A percentile compares a stretch with the other conserved stretches of the same genome.
Conservation (phyloP, 192 early-diverging fungal genomes). For the Gamsiella multidivaricata region DNA sequence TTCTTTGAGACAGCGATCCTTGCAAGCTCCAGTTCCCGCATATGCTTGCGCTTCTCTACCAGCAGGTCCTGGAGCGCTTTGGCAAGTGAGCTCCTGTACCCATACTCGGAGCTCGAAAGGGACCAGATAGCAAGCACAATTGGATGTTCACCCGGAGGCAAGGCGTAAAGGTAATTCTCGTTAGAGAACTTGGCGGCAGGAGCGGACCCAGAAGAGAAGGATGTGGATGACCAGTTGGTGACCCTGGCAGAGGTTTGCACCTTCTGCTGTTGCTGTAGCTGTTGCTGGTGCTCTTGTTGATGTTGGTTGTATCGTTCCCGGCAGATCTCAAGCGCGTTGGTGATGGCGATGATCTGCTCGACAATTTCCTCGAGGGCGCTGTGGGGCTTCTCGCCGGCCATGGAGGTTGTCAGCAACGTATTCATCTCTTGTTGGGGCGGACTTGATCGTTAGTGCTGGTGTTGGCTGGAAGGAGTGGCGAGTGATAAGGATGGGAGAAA, state of each 20-base stretch:
- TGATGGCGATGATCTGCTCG: conserved; percentile 7
- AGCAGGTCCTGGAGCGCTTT: neutral
- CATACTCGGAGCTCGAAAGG: neutral
- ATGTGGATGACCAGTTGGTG: neutral
- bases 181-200: neutral
- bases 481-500: too few relatives aligned
- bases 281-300: neutral
- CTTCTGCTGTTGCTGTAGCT: too few relatives aligned
- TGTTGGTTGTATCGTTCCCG: neutral
- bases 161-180: neutral
- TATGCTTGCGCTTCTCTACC: neutral
- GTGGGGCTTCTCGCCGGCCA: neutral
- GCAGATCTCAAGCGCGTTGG: neutral
- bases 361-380: neutral
- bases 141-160: neutral
- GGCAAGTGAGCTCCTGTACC: neutral
- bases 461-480: too few relatives aligned
- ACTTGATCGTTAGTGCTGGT: neutral
- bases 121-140: conserved; percentile 1
- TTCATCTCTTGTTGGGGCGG: neutral
- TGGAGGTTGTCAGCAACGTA: neutral
- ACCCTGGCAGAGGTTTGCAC: too few relatives aligned
- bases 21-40: neutral
- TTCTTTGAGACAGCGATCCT: too few relatives aligned
- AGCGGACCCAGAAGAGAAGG: neutral